Evolutionary conservation across 2,329 filamentous ascomycete species (phyloP).

Genomic region (Calonectria fujianensis): DNA sequence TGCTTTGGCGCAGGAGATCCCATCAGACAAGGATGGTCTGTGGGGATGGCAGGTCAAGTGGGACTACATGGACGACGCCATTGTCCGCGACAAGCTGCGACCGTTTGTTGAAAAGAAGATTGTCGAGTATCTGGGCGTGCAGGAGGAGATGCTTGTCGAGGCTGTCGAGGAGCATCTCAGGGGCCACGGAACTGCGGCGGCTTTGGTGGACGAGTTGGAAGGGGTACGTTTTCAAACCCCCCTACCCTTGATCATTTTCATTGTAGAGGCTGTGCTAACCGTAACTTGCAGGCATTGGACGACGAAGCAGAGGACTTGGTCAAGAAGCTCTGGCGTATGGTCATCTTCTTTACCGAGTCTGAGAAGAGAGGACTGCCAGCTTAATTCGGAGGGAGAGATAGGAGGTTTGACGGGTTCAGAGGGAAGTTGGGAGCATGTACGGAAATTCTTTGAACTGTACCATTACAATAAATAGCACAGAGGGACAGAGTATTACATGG

Average conservation of each 20-base stretch:
- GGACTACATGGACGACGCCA: conserved; percentile 89
- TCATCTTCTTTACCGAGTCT: conserved; percentile 97
- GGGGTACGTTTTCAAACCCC: conserved; percentile 75
- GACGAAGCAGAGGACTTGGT: conserved; percentile 96
- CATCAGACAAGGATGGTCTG: conserved; percentile 87
- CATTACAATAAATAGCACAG: conserved; percentile 26
- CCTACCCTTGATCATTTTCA: neutral
- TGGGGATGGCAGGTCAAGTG: conserved; percentile 97
- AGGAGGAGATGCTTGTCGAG: conserved; percentile 96
- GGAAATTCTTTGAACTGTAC: conserved; percentile 18
- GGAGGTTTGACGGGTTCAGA: neutral
- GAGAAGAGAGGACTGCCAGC: conserved; percentile 91
- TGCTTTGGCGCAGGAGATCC: conserved; percentile 91
- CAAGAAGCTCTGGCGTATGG: conserved; percentile 98
- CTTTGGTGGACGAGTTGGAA: conserved; percentile 88
- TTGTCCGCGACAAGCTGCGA: conserved; percentile 89
- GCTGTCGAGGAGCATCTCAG: conserved; percentile 92
- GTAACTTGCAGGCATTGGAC: conserved; percentile 82
- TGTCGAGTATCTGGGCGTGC: conserved; percentile 95
- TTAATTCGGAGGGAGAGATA: conserved; percentile 58
- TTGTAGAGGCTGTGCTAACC: conserved; percentile 41
- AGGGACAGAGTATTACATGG: conserved; percentile 20
- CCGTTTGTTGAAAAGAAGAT: conserved; percentile 99
- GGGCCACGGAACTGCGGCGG: conserved; percentile 83
- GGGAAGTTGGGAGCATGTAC: neutral